Conservation (phyloP, 1,284 basidiomycete genomes). For the Cryptococcus wingfieldii region DNA sequence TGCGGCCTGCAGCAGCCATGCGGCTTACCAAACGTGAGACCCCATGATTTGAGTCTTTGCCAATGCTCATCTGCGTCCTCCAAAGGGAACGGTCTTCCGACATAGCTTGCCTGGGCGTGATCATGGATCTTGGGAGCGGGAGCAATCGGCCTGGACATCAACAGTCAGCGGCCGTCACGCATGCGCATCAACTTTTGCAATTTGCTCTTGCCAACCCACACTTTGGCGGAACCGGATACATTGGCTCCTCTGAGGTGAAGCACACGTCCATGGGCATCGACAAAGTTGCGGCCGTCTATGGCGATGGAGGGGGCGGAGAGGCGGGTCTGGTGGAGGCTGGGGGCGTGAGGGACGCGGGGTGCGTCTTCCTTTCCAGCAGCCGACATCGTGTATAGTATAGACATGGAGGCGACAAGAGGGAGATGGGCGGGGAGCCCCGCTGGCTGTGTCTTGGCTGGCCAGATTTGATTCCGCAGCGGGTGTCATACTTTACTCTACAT, state of each 20-base stretch:
- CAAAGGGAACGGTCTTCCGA: constrained; percentile 76
- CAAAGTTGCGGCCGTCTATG: constrained; percentile 62
- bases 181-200: not conserved
- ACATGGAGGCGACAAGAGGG: too few relatives aligned
- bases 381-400: too few relatives aligned
- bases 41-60: constrained; percentile 73
- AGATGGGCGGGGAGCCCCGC: too few relatives aligned
- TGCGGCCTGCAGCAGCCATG: not conserved
- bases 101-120: constrained; percentile 63
- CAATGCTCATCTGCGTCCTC: constrained; percentile 79
- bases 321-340: not conserved
- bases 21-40: constrained; percentile 70
- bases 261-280: constrained; percentile 71
- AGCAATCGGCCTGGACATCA: constrained; percentile 5
- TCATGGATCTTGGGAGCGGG: constrained; percentile 45
- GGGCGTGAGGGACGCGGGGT: not conserved
- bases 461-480: too few relatives aligned
- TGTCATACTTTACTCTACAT: too few relatives aligned
- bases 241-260: constrained; percentile 76
- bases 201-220: constrained; percentile 54
- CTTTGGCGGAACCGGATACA: constrained; percentile 72
- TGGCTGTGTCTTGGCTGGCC: too few relatives aligned
- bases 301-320: constrained; percentile 16
- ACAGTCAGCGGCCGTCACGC: not conserved
- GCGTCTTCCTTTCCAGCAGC: not conserved